Percentiles rank a stretch among this genome's conserved stretches.
Evolutionary conservation across 2,329 filamentous ascomycete genomes (phyloP).

Genomic region (Claviceps arundinis): DNA sequence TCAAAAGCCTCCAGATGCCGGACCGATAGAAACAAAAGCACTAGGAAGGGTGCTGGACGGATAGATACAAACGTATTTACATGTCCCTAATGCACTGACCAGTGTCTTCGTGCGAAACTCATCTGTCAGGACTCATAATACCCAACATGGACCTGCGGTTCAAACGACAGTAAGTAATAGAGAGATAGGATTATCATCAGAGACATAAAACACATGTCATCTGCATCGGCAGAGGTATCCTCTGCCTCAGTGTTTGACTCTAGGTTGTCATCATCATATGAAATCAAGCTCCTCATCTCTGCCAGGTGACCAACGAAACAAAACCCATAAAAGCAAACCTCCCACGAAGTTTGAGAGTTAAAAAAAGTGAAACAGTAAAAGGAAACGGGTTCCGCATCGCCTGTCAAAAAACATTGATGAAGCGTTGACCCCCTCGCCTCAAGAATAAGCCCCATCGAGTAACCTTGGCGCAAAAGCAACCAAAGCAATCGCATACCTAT

Average conservation of each 20-base stretch:
- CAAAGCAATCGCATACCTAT: conserved; percentile 97
- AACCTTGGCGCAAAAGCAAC: conserved; percentile 43
- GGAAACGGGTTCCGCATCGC: conserved; percentile 10
- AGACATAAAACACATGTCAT: conserved; percentile 16
- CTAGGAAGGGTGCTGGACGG: too few species aligned
- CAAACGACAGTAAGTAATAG: not conserved
- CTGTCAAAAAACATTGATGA: conserved; percentile 5
- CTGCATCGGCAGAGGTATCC: conserved; percentile 18
- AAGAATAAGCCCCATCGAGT: conserved; percentile 99
- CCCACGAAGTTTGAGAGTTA: conserved; percentile 28
- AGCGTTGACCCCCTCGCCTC: conserved; percentile 66
- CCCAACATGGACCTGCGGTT: too few species aligned
- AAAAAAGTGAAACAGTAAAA: conserved; percentile 9
- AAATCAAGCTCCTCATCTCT: conserved; percentile 34
- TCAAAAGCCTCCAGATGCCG: too few species aligned
- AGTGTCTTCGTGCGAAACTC: too few species aligned
- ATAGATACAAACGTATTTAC: too few species aligned
- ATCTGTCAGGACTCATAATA: too few species aligned
- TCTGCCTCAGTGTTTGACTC: conserved; percentile 93
- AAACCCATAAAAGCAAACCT: conserved; percentile 22
- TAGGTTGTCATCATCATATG: conserved; percentile 77
- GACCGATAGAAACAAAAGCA: too few species aligned
- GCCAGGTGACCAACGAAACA: conserved; percentile 5
- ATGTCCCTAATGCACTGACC: too few species aligned
- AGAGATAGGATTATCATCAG: conserved; percentile 10